These are phyloP conservation scores for Paecilomyces variotii DNA, from an alignment of 2,329 filamentous ascomycete species.

Conservation along the genomic window DNA sequence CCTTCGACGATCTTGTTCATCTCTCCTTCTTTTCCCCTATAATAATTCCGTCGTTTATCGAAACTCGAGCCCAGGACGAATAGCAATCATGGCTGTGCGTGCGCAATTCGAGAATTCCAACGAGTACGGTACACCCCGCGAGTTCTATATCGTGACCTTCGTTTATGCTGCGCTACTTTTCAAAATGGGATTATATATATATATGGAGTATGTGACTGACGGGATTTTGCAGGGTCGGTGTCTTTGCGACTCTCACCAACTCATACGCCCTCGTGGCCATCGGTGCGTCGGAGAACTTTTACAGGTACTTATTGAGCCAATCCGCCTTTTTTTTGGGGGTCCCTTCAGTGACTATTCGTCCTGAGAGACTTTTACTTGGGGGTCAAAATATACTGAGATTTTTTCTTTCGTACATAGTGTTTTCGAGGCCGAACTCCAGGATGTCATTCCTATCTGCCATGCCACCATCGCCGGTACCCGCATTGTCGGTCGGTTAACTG, in stretches of 20 bases:
- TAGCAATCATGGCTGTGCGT: slow-evolving; percentile 38
- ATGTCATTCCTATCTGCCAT: slow-evolving; percentile 93
- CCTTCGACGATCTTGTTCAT: not conserved
- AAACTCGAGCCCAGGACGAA: not conserved
- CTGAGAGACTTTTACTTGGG: not conserved
- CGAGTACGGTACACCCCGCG: slow-evolving; percentile 27
- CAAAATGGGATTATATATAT: not conserved
- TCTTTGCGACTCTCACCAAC: slow-evolving; percentile 95
- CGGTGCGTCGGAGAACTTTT: slow-evolving; percentile 97
- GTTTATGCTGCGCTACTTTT: not conserved
- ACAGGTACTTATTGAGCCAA: slow-evolving; percentile 50
- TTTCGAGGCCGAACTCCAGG: slow-evolving; percentile 95
- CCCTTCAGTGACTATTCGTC: not conserved
- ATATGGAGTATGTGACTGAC: not conserved
- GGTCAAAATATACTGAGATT: slow-evolving; percentile 1
- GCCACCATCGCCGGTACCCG: slow-evolving; percentile 93
- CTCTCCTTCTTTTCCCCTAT: not conserved
- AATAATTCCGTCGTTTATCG: not conserved
- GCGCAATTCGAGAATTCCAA: slow-evolving; percentile 45
- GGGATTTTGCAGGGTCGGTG: slow-evolving; percentile 63
- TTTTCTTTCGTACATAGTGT: slow-evolving; percentile 48
- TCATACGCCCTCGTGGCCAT: slow-evolving; percentile 91
- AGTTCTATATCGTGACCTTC: not conserved
- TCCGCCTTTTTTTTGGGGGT: not conserved
- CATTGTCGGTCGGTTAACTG: slow-evolving; percentile 91